These are phyloP conservation scores for Meyerozyma carpophila DNA, from an alignment of 1,139 yeast genomes.

Conservation along the genomic window DNA sequence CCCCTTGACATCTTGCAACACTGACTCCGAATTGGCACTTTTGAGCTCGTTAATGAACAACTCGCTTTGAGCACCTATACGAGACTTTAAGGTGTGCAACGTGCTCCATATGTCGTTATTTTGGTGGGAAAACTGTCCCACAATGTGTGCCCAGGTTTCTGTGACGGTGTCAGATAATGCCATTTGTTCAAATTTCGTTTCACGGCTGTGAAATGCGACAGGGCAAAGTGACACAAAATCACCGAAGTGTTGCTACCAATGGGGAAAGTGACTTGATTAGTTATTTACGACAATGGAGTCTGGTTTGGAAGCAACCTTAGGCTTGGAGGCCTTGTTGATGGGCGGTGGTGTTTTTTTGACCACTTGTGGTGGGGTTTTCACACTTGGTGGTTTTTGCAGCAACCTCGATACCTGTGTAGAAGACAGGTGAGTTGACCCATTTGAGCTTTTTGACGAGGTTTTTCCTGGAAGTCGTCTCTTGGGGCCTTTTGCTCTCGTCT, in stretches of 20 bases:
- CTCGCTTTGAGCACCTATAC: constrained; percentile 17
- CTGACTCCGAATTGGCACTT: constrained; percentile 14
- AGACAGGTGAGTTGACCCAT: background rate
- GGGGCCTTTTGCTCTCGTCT: constrained; percentile 68
- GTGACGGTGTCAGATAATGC: background rate
- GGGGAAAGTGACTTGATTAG: too few relatives aligned
- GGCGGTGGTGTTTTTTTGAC: constrained; percentile 22
- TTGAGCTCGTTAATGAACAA: constrained; percentile 3
- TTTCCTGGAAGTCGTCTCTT: constrained; percentile 59
- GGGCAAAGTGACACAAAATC: background rate
- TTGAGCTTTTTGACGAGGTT: background rate
- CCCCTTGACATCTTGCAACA: constrained; percentile 25
- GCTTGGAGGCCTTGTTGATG: constrained; percentile 24
- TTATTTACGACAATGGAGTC: too few relatives aligned
- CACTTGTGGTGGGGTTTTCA: background rate
- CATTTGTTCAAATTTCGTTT: background rate
- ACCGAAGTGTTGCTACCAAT: constrained; percentile 8
- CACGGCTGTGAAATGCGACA: background rate
- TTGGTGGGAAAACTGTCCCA: constrained; percentile 30
- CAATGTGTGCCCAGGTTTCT: constrained; percentile 22
- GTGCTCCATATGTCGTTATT: constrained; percentile 15
- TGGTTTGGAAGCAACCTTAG: constrained; percentile 9
- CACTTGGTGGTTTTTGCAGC: background rate
- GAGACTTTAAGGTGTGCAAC: constrained; percentile 14
- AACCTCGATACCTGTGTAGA: background rate